Evolutionary conservation across 2,329 filamentous ascomycete species (phyloP).

Genomic region (Cladophialophora psammophila): DNA sequence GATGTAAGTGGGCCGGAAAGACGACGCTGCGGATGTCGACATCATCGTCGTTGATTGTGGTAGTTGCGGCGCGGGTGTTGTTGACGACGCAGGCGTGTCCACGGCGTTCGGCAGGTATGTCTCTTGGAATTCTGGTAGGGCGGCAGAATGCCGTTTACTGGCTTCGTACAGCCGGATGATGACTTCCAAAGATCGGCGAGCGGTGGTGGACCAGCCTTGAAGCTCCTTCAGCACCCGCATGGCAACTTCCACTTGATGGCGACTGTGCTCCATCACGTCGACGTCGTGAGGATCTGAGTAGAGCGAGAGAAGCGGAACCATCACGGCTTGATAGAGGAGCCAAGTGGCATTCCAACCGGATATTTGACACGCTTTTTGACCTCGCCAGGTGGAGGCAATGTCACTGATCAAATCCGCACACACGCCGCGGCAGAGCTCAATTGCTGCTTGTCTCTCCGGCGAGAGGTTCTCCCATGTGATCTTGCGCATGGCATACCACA

Average conservation of each 20-base stretch:
- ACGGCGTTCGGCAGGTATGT: conserved; percentile 15
- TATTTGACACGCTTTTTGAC: conserved; percentile 68
- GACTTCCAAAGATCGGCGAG: conserved; percentile 68
- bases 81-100: conserved; percentile 22
- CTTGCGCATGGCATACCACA: conserved; percentile 67
- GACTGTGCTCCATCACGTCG: conserved; percentile 60
- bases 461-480: conserved; percentile 59
- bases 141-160: conserved; percentile 44
- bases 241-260: conserved; percentile 64
- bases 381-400: conserved; percentile 71
- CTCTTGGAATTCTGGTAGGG: conserved; percentile 25
- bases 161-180: conserved; percentile 71
- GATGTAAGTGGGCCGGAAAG: conserved; percentile 27
- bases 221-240: conserved; percentile 56
- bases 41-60: conserved; percentile 12
- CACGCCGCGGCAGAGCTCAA: conserved; percentile 72
- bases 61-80: conserved; percentile 19
- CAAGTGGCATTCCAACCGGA: conserved; percentile 82
- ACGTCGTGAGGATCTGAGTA: conserved; percentile 67
- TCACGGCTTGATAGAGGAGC: conserved; percentile 80
- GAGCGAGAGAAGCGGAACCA: conserved; percentile 78
- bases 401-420: conserved; percentile 76
- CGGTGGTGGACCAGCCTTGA: conserved; percentile 70
- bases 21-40: neutral
- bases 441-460: conserved; percentile 71